These are phyloP conservation scores for Fusarium pseudoanthophilum DNA, from an alignment of 2,329 filamentous ascomycete species.

Conservation along the genomic window DNA sequence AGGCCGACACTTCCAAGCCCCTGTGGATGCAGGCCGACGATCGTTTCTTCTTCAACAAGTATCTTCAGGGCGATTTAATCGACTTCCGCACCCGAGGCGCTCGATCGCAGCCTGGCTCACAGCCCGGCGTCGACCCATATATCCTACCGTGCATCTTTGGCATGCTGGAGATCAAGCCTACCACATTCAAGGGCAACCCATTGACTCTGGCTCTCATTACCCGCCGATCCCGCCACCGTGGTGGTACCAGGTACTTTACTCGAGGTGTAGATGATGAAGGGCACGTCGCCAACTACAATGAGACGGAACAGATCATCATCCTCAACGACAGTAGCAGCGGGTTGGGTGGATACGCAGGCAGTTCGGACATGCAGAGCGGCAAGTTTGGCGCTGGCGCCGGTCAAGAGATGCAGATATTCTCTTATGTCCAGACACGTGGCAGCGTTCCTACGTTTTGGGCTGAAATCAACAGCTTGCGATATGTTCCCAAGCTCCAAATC, in stretches of 20 bases:
- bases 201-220: conserved; percentile 91
- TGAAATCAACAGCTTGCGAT: conserved; percentile 92
- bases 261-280: conserved; percentile 93
- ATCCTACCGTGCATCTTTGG: conserved; percentile 97
- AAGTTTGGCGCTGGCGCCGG: conserved; percentile 68
- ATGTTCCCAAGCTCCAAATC: conserved; percentile 90
- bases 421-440: conserved; percentile 95
- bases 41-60: conserved; percentile 98
- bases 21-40: conserved; percentile 95
- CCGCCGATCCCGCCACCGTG: conserved; percentile 85
- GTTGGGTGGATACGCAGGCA: conserved; percentile 82
- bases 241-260: conserved; percentile 94
- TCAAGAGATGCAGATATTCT: conserved; percentile 86
- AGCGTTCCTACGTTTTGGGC: conserved; percentile 97
- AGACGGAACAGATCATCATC: conserved; percentile 93
- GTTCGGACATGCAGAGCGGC: conserved; percentile 78
- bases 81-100: conserved; percentile 78
- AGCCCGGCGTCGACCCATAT: conserved; percentile 85
- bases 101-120: conserved; percentile 73
- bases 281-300: conserved; percentile 98
- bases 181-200: conserved; percentile 83
- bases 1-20: conserved; percentile 75
- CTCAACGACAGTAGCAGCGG: conserved; percentile 83
- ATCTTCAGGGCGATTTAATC: conserved; percentile 90
- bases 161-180: conserved; percentile 91